A percentile compares a stretch with the other conserved stretches of the same genome.
phyloP scores from a whole-genome alignment of 2,329 filamentous ascomycete species.

The Xylariaceae sp. region DNA sequence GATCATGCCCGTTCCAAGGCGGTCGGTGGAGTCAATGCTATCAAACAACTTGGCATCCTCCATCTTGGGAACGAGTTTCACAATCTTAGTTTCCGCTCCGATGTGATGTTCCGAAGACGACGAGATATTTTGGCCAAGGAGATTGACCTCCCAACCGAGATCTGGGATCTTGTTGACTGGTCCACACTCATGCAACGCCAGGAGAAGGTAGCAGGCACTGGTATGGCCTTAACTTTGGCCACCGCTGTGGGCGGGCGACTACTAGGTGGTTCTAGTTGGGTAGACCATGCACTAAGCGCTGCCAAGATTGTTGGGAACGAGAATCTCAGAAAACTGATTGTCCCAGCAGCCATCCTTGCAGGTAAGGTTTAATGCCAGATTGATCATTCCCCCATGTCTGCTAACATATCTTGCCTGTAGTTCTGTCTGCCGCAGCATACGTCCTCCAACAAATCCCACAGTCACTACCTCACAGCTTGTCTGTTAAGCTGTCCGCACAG shows the following conservation, averaged over 20 bases:
- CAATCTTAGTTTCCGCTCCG: slow-evolving; percentile 80
- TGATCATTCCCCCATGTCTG: background rate
- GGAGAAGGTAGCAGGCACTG: slow-evolving; percentile 90
- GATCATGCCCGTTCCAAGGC: slow-evolving; percentile 77
- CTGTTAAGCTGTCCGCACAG: slow-evolving; percentile 76
- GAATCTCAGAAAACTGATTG: slow-evolving; percentile 72
- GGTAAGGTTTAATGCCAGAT: slow-evolving; percentile 54
- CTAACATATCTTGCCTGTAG: slow-evolving; percentile 40
- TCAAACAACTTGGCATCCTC: slow-evolving; percentile 81
- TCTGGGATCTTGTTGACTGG: slow-evolving; percentile 92
- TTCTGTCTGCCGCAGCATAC: slow-evolving; percentile 71
- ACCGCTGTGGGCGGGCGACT: slow-evolving; percentile 79
- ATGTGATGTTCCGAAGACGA: slow-evolving; percentile 89
- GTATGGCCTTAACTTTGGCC: slow-evolving; percentile 88
- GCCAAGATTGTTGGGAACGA: slow-evolving; percentile 76
- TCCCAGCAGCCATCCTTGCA: slow-evolving; percentile 74
- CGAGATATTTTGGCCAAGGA: slow-evolving; percentile 77
- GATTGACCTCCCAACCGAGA: slow-evolving; percentile 80
- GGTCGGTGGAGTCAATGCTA: slow-evolving; percentile 74
- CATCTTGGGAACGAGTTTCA: slow-evolving; percentile 86
- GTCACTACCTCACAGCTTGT: slow-evolving; percentile 80
- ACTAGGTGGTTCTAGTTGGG: slow-evolving; percentile 80
- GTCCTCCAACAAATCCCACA: slow-evolving; percentile 82
- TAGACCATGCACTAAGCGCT: slow-evolving; percentile 80
- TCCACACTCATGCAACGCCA: slow-evolving; percentile 78